Percentiles rank a stretch among this genome's conserved stretches.
Evolutionary conservation across 176 grass and related monocot species (phyloP).

Genomic region (Hyparrhenia diplandra): DNA sequence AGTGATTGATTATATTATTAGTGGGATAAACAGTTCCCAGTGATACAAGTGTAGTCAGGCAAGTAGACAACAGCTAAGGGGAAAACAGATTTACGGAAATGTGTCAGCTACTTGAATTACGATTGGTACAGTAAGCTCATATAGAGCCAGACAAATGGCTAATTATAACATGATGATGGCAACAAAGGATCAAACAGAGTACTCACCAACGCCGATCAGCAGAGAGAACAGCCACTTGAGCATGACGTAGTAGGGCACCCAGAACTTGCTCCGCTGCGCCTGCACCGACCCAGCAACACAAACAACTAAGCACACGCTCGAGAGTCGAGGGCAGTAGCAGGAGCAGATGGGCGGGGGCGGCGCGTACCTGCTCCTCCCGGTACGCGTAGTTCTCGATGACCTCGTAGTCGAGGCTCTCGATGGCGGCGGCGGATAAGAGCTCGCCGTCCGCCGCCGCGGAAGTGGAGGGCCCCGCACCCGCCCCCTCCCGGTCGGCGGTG

Average conservation of each 20-base stretch:
- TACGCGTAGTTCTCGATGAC: constrained; percentile 99
- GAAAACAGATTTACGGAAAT: not conserved
- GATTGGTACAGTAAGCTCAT: not conserved
- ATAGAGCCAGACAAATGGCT: not conserved
- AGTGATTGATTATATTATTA: not conserved
- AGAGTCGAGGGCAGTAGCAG: not conserved
- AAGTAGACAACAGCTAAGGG: not conserved
- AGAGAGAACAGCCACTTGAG: constrained; percentile 88
- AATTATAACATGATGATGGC: not conserved
- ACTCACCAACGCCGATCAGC: constrained; percentile 86
- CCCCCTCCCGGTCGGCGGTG: constrained; percentile 49
- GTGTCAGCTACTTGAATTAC: not conserved
- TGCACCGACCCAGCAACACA: constrained; percentile 32
- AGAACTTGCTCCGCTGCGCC: constrained; percentile 87
- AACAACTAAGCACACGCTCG: not conserved
- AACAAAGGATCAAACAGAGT: not conserved
- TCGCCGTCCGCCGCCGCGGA: not conserved
- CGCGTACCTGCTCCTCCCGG: constrained; percentile 82
- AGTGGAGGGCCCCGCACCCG: constrained; percentile 7
- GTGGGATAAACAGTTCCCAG: not conserved
- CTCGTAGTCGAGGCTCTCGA: constrained; percentile 99
- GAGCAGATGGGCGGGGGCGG: not conserved
- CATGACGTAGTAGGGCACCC: constrained; percentile 86
- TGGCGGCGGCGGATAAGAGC: constrained; percentile 32
- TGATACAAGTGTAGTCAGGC: not conserved